Percentiles rank a stretch among this genome's conserved stretches.
These are phyloP conservation scores for Blepharisma undulans DNA, from an alignment of 169 alveolate species.

Conservation along the genomic window DNA sequence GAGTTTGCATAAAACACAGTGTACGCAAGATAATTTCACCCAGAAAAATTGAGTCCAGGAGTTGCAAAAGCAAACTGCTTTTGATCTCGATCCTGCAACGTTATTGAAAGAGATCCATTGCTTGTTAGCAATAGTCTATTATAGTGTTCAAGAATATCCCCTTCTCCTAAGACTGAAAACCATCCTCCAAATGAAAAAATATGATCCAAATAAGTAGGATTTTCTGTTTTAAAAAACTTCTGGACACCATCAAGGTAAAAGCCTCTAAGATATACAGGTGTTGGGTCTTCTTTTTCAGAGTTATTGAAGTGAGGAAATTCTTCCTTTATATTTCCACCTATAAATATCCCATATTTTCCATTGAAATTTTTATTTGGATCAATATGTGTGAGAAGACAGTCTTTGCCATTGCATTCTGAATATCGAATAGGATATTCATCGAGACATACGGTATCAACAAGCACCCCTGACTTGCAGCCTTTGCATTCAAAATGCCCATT, in stretches of 20 bases:
- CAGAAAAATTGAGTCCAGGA: background rate
- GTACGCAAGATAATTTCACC: background rate
- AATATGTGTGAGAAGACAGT: background rate
- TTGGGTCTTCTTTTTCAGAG: conserved; percentile 8
- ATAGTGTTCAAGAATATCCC: background rate
- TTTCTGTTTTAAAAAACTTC: background rate
- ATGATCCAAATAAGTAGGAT: background rate
- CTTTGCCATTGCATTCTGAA: background rate
- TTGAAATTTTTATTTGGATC: background rate
- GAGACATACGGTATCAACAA: background rate
- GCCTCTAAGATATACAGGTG: background rate
- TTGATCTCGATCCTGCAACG: background rate
- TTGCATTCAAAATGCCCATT: background rate
- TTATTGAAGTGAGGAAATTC: background rate
- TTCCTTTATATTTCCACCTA: background rate
- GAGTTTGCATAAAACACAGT: background rate
- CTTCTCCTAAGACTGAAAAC: background rate
- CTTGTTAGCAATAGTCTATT: background rate
- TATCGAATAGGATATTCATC: background rate
- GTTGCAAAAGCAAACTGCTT: background rate
- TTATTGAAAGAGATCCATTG: background rate
- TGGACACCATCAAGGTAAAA: background rate
- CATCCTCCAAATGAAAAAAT: background rate
- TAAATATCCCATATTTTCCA: background rate
- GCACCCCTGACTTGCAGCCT: background rate